phyloP scores from a whole-genome alignment of 2,329 filamentous ascomycete genomes.

The Fusarium mexicanum region DNA sequence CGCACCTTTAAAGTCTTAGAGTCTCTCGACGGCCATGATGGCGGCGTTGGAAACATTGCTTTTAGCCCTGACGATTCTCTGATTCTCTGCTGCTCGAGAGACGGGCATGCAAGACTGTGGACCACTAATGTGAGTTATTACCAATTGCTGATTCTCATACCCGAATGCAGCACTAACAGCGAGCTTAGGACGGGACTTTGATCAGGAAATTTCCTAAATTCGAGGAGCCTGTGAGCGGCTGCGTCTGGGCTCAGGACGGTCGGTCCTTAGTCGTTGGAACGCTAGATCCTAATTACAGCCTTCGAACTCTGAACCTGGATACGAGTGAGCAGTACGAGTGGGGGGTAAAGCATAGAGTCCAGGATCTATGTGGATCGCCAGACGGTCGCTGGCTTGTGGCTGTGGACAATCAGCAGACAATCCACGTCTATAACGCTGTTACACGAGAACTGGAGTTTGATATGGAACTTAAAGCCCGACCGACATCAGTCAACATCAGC shows the following conservation, averaged over 20 bases:
- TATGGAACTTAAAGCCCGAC: slow-evolving; percentile 69
- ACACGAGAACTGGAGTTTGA: slow-evolving; percentile 80
- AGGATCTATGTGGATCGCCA: slow-evolving; percentile 84
- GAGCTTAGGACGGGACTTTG: slow-evolving; percentile 66
- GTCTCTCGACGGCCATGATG: slow-evolving; percentile 71
- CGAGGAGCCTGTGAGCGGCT: slow-evolving; percentile 85
- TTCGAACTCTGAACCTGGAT: slow-evolving; percentile 76
- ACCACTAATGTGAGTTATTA: slow-evolving; percentile 67
- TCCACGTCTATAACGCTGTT: slow-evolving; percentile 85
- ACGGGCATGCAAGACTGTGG: slow-evolving; percentile 80
- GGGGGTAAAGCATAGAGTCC: slow-evolving; percentile 77
- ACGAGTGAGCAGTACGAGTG: slow-evolving; percentile 73
- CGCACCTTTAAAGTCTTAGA: slow-evolving; percentile 72
- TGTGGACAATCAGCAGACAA: slow-evolving; percentile 73
- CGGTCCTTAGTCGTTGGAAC: slow-evolving; percentile 82
- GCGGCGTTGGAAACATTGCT: slow-evolving; percentile 79
- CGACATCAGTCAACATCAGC: slow-evolving; percentile 85
- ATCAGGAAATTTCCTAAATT: slow-evolving; percentile 75
- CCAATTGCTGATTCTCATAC: not conserved
- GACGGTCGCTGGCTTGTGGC: slow-evolving; percentile 84
- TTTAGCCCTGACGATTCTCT: slow-evolving; percentile 94
- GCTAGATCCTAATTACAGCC: slow-evolving; percentile 71
- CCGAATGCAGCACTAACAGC: slow-evolving; percentile 29
- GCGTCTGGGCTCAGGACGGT: slow-evolving; percentile 87
- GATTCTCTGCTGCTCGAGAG: slow-evolving; percentile 83